Conservation (phyloP, 1,284 basidiomycete genomes). For the Acaromyces ingoldii region DNA sequence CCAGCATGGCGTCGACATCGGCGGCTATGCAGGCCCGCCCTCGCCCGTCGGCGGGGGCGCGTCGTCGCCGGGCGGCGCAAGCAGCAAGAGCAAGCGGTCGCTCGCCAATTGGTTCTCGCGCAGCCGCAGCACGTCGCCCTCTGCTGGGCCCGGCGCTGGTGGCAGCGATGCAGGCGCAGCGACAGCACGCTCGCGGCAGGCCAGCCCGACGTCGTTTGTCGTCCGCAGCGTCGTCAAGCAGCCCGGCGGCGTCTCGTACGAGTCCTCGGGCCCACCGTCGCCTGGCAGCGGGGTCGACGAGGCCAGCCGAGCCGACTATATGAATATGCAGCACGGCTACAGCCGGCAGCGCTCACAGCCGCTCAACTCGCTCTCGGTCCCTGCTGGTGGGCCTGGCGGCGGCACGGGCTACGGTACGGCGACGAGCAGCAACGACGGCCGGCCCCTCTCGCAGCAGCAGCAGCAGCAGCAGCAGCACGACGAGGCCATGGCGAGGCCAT, state of each 20-base stretch:
- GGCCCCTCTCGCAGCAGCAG: slow-evolving; percentile 33
- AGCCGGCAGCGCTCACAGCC: slow-evolving; percentile 24
- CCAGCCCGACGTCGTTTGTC: slow-evolving; percentile 21
- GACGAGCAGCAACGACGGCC: slow-evolving; percentile 32
- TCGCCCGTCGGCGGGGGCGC: background rate
- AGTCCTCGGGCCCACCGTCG: background rate
- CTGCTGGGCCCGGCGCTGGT: no score
- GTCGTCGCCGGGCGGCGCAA: background rate
- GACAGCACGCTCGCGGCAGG: no score
- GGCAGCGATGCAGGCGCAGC: no score
- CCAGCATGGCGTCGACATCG: slow-evolving; percentile 4
- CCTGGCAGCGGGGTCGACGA: slow-evolving; percentile 13
- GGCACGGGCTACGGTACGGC: slow-evolving; percentile 38
- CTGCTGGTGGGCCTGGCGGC: slow-evolving; percentile 39
- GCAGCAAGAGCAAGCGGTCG: no score
- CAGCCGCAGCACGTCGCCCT: slow-evolving; percentile 7
- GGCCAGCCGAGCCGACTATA: slow-evolving; percentile 24
- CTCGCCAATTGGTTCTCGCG: slow-evolving; percentile 9
- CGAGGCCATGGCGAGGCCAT: no score
- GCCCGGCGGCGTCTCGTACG: slow-evolving; percentile 30
- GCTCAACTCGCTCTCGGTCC: slow-evolving; percentile 28
- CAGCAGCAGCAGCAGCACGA: background rate
- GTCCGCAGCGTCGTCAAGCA: slow-evolving; percentile 34
- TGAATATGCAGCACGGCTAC: slow-evolving; percentile 16
- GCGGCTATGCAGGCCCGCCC: background rate